phyloP scores from a whole-genome alignment of 2,329 filamentous ascomycete genomes.

The Exserohilum turcica region DNA sequence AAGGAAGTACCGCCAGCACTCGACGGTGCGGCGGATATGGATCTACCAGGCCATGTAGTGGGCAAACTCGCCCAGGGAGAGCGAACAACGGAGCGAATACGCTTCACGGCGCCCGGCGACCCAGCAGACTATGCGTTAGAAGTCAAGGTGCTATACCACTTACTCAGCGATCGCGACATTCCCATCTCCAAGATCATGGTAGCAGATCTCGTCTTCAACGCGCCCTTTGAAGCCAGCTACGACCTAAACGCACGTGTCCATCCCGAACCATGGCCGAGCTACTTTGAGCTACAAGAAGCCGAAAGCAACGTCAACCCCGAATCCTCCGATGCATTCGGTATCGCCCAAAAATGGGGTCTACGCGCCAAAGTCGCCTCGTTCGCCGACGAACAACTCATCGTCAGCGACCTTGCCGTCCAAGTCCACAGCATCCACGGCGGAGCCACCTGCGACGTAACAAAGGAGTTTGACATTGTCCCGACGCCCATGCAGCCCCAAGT shows the following conservation, averaged over 20 bases:
- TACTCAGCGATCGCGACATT: constrained; percentile 79
- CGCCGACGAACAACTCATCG: constrained; percentile 65
- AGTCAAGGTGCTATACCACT: constrained; percentile 75
- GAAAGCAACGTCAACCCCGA: constrained; percentile 40
- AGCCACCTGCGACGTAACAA: constrained; percentile 59
- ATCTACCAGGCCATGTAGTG: constrained; percentile 46
- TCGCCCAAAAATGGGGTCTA: constrained; percentile 82
- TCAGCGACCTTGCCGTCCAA: constrained; percentile 69
- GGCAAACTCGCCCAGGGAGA: constrained; percentile 42
- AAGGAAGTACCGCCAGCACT: constrained; percentile 35
- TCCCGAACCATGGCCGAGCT: constrained; percentile 79
- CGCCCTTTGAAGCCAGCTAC: constrained; percentile 90
- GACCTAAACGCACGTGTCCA: constrained; percentile 82
- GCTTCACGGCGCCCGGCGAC: constrained; percentile 50
- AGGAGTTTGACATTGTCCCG: constrained; percentile 34
- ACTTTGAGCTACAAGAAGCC: constrained; percentile 69
- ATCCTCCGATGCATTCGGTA: constrained; percentile 58
- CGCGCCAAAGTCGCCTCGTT: constrained; percentile 75
- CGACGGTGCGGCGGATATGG: constrained; percentile 31
- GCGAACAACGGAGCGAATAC: constrained; percentile 42
- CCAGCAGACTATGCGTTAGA: constrained; percentile 69
- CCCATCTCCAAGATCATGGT: constrained; percentile 75
- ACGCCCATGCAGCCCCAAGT: constrained; percentile 65
- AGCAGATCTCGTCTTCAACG: constrained; percentile 73
- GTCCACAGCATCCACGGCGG: constrained; percentile 66